Base-by-base conservation (phyloP, 2,329 filamentous ascomycete genomes). In the Ceratocystis albifundus region DNA sequence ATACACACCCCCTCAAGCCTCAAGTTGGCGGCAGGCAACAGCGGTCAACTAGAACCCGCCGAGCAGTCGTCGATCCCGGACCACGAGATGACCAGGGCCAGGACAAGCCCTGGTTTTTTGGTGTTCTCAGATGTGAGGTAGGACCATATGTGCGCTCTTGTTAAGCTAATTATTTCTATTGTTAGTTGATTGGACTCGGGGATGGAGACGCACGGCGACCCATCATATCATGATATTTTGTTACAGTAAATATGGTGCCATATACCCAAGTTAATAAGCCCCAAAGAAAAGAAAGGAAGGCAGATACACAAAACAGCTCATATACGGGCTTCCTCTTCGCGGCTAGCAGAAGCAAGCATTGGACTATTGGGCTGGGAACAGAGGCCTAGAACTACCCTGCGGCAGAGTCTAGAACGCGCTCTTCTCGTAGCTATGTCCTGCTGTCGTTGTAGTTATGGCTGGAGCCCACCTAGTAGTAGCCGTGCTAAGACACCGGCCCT, bases 81-180 rank as follows among this genome's bases (percentile, higher is more conserved):
- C 22, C 53, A 57, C 6, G 10, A 17, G 15, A 10, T 57, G 53
- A 28, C 0, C 53, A 57, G 15, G 53, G 53, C 17, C 22, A 30
- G 7, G 53, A 22, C 53, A 17, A 28, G 25, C 17, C 15, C 22
- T 59, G 53, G 25, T 36, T 28, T 30, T 59, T 17, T 28, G 25
- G 53, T n/a, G 12, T 17, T 59, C 53, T 59, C 48, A 10, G 48
- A 53, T 53, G 15, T 5, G 17, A 10, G 22, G 4, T 17, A 28
- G 48, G 25, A 17, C 22, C 53, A 57, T 32, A 57, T 36, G 55
- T 36, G 55, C 12, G 30, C 36, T 59, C 20, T 53, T 53, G 48
- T 53, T 53, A 53, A 20, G 55, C 55, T 59, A n/a, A 28, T n/a
- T 32, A 32, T 59, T 59, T 28, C 55, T 59, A 30, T 8, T 36